Evolutionary conservation across 1,139 yeast species (phyloP).

Genomic region (Saccharomycopsis hybrid): DNA sequence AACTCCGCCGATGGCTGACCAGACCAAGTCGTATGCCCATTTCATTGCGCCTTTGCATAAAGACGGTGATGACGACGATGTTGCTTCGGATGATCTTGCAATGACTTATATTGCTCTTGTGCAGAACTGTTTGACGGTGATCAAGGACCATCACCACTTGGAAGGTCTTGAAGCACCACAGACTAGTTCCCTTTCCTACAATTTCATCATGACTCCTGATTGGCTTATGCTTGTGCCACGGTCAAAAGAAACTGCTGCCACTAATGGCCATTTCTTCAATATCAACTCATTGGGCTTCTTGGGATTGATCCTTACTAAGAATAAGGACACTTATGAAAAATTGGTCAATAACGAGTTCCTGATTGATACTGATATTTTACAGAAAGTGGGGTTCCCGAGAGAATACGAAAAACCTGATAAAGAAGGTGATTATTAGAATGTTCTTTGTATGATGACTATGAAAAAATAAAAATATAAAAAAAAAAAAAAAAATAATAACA

Average conservation of each 20-base stretch:
- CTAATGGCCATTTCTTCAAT: slow-evolving; percentile 39
- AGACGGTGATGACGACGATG: slow-evolving; percentile 31
- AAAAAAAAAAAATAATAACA: too few species aligned
- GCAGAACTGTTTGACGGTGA: slow-evolving; percentile 61
- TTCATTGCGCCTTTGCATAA: slow-evolving; percentile 60
- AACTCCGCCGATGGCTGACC: slow-evolving; percentile 55
- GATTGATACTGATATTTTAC: slow-evolving; percentile 27
- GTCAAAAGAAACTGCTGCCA: slow-evolving; percentile 31
- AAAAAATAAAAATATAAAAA: too few species aligned
- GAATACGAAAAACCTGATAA: slow-evolving; percentile 12
- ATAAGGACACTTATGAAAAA: slow-evolving; percentile 40
- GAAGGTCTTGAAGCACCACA: neutral
- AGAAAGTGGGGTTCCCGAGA: slow-evolving; percentile 22
- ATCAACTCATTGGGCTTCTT: slow-evolving; percentile 76
- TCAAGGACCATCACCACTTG: slow-evolving; percentile 41
- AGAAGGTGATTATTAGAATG: slow-evolving; percentile 16
- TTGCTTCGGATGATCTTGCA: slow-evolving; percentile 49
- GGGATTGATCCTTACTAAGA: slow-evolving; percentile 74
- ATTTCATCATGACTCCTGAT: slow-evolving; percentile 69
- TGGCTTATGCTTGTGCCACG: slow-evolving; percentile 91
- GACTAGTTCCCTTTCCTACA: slow-evolving; percentile 46
- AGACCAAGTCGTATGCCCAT: slow-evolving; percentile 73
- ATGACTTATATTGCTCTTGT: slow-evolving; percentile 64
- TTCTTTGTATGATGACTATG: too few species aligned
- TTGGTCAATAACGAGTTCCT: slow-evolving; percentile 24